These are phyloP conservation scores for Tuber brumale DNA, from an alignment of 495 filamentous ascomycete genomes.

Conservation along the genomic window DNA sequence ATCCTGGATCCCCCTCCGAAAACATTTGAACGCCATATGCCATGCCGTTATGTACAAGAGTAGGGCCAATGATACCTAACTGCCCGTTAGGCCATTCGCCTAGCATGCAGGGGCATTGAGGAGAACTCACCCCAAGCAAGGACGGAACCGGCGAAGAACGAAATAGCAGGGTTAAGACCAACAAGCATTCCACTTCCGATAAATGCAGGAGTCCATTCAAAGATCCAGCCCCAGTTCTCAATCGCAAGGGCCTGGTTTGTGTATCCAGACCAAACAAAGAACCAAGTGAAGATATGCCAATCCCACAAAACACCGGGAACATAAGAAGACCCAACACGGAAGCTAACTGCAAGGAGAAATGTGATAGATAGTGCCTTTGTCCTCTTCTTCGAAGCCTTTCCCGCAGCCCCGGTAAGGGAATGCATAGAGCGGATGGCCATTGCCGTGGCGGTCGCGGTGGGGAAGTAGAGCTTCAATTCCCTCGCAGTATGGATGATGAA, in stretches of 20 bases:
- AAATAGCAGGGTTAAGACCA: constrained; percentile 59
- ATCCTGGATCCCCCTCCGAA: constrained; percentile 47
- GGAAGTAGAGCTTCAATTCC: constrained; percentile 58
- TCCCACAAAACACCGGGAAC: constrained; percentile 59
- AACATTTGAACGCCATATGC: constrained; percentile 44
- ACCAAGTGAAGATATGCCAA: constrained; percentile 61
- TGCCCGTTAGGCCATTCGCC: constrained; percentile 7
- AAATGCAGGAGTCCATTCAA: constrained; percentile 61
- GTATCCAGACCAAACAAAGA: constrained; percentile 57
- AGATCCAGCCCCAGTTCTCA: constrained; percentile 61
- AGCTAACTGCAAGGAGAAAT: constrained; percentile 50
- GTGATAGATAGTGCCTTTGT: constrained; percentile 52
- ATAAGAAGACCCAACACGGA: constrained; percentile 57
- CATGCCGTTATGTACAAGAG: constrained; percentile 53
- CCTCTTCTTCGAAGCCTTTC: constrained; percentile 52
- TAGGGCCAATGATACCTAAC: constrained; percentile 53
- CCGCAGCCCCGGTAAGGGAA: constrained; percentile 49
- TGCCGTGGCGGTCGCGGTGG: constrained; percentile 55
- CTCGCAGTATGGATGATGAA: constrained; percentile 61
- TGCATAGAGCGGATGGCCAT: constrained; percentile 63
- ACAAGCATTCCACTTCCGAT: constrained; percentile 62
- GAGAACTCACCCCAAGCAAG: constrained; percentile 52
- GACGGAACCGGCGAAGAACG: constrained; percentile 55
- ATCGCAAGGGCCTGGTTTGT: constrained; percentile 52
- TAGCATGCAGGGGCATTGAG: neutral